A percentile compares a stretch with the other conserved stretches of the same genome.
phyloP scores from a whole-genome alignment of 345 rosid species.

The Excoecaria cochinchinensis region DNA sequence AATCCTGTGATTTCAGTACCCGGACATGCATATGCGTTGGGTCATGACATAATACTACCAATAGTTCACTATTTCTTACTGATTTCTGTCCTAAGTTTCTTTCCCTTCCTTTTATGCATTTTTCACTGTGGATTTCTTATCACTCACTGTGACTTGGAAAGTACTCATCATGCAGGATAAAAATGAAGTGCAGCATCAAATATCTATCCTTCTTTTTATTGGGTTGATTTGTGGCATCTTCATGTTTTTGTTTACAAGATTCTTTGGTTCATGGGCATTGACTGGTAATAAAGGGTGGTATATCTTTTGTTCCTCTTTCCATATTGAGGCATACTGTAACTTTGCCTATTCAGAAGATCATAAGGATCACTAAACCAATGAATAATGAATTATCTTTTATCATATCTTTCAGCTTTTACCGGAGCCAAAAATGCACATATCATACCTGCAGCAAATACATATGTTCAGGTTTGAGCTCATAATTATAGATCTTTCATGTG shows the following conservation, averaged over 20 bases:
- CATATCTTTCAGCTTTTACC: conserved; percentile 57
- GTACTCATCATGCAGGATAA: conserved; percentile 53
- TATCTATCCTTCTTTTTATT: conserved; percentile 74
- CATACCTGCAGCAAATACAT: conserved; percentile 80
- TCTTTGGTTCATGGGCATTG: conserved; percentile 74
- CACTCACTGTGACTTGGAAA: not conserved
- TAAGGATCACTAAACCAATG: not conserved
- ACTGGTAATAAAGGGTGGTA: conserved; percentile 48
- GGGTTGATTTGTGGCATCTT: conserved; percentile 68
- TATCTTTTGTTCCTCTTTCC: not conserved
- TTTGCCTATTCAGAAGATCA: not conserved
- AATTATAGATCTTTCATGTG: not conserved
- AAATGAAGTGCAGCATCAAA: conserved; percentile 80
- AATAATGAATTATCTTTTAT: conserved; percentile 1
- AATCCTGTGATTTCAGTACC: not conserved
- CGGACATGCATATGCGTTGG: not conserved
- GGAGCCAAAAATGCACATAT: conserved; percentile 66
- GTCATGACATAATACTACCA: not conserved
- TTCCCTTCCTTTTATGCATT: not conserved
- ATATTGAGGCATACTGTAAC: not conserved
- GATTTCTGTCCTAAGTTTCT: not conserved
- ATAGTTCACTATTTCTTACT: not conserved
- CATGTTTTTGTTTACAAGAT: conserved; percentile 67
- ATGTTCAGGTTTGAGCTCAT: conserved; percentile 65
- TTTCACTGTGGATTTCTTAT: not conserved